Evolutionary conservation across 805 yeast species (phyloP), one percentile per base, ranked within the genome.

Genomic region (Ogataea pini): DNA sequence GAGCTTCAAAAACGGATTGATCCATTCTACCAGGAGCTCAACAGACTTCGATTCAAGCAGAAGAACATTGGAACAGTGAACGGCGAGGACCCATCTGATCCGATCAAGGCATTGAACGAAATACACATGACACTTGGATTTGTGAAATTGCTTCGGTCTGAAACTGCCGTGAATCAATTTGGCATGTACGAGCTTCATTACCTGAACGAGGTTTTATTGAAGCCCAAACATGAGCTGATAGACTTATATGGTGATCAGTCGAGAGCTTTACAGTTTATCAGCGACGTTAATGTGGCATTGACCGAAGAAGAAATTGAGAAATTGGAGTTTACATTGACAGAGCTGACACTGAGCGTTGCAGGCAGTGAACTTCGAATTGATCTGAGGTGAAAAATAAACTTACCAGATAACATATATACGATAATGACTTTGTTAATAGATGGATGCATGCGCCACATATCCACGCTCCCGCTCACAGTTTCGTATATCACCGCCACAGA

Each of bases 101-200:
- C 54, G 7, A 22, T 61, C 9, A 14, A 40, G 16, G 19, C 40
- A 6, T 46, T 50, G 10, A 46, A 36, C 9, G 49, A 46, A 7
- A 50, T 59, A 10, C 64, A 60, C 37, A 45, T 58, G 40, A 53
- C 62, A 2, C 25, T 58, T 10, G 64, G 59, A 4, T 39, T 39
- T 39, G 37, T 41, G 16, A 29, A 20, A n/a, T 16, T 19, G 17
- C 32, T 17, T 13, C 19, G 22, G 13, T 6, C 20, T 2, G 33
- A 44, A 20, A 34, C 19, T 3, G 33, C 28, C 18, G 44, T 36
- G 40, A 44, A 37, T n/a, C 45, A 44, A 1, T 62, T 60, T 36
- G 65, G 64, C 4, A 58, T 58, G 58, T 59, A 56, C 45, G 67
- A 63, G 42, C 47, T 58, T 8, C 48, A 48, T 29, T 63, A 58